Base-by-base conservation (phyloP, 192 early-diverging fungal species). In the Coemansia sp. region DNA sequence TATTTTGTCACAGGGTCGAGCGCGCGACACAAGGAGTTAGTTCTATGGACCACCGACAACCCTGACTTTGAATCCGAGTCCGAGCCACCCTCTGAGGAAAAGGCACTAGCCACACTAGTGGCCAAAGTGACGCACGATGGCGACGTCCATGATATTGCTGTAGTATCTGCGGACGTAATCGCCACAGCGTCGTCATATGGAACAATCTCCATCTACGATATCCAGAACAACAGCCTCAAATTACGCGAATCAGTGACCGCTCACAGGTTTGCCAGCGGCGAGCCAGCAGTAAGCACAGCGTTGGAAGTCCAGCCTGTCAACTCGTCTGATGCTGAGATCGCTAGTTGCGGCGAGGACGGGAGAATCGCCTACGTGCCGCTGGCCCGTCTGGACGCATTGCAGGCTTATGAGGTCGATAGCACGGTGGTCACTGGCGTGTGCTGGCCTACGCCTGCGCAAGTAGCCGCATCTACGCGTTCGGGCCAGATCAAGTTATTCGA, bases 401-500 rank as follows among this genome's bases (percentile, higher is more conserved):
- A 78, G 47, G 32, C 67, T 4, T 50, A 71, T 33, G 73, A 72
- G 44, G 72, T 80, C 6, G 84, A 86, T 50, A 76, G 76, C 52
- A 75, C 75, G 1, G 72, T 67, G 6, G 47, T 83, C 3, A 82
- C 80, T 14, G 80, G 72, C 33, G 46, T 86, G 6, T 78, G 79
- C 57, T 86, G 84, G 84, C 70, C 77, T 7, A 78, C 80, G 13
- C 69, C 74, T 2, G 23, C 67, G 9, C 80, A 82, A 64, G 43
- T 79, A 38, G 70, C 80, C 6, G 62, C 73, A 8, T 66, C 75
- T 6, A 83, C 77, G 7, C 80, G 80, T 17, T 69, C 65, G 13
- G 80, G 84, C 0, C 84, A 86, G 62, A 61, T 83, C 43, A 86
- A 86, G 63, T 52, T 83, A 9, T 79, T 83, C 59, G 84, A 86